These are phyloP conservation scores for Phytophthora pinifolia DNA, from an alignment of 352 stramenopile species.

Conservation along the genomic window DNA sequence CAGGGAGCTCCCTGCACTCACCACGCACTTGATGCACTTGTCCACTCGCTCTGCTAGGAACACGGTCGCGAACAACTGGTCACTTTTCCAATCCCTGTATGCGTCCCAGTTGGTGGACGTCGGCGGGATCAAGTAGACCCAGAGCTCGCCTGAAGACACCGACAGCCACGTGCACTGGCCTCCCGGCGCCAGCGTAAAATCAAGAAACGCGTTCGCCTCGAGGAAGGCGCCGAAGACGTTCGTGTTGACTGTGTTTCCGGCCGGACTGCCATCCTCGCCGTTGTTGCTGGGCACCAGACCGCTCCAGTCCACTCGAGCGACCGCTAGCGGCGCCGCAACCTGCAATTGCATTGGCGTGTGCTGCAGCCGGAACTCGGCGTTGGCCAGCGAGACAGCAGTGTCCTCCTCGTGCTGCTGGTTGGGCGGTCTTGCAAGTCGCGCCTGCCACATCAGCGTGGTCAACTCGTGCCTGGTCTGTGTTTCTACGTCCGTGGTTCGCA, in stretches of 20 bases:
- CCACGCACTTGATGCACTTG: conserved; percentile 70
- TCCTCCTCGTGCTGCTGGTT: conserved; percentile 25
- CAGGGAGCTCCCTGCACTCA: conserved; percentile 50
- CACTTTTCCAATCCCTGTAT: conserved; percentile 65
- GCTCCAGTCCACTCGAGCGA: conserved; percentile 62
- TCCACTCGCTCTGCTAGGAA: conserved; percentile 73
- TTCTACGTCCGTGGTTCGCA: conserved; percentile 40
- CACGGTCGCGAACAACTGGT: conserved; percentile 32
- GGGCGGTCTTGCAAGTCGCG: conserved; percentile 11
- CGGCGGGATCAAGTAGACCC: conserved; percentile 70
- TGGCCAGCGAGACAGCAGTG: conserved; percentile 24
- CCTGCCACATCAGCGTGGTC: conserved; percentile 33
- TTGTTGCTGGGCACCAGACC: conserved; percentile 21
- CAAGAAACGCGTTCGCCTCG: conserved; percentile 56
- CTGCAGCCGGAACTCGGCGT: conserved; percentile 55
- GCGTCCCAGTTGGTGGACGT: conserved; percentile 40
- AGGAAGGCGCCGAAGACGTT: conserved; percentile 66
- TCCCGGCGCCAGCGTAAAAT: conserved; percentile 59
- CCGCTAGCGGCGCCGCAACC: conserved; percentile 46
- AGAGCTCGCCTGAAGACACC: conserved; percentile 58
- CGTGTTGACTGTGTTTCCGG: conserved; percentile 27
- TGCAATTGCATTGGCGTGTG: conserved; percentile 36
- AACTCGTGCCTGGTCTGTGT: conserved; percentile 42
- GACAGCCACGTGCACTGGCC: conserved; percentile 66
- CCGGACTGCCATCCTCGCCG: not conserved